These are phyloP conservation scores for Candida saitoana DNA, from an alignment of 805 yeast genomes.

Conservation along the genomic window DNA sequence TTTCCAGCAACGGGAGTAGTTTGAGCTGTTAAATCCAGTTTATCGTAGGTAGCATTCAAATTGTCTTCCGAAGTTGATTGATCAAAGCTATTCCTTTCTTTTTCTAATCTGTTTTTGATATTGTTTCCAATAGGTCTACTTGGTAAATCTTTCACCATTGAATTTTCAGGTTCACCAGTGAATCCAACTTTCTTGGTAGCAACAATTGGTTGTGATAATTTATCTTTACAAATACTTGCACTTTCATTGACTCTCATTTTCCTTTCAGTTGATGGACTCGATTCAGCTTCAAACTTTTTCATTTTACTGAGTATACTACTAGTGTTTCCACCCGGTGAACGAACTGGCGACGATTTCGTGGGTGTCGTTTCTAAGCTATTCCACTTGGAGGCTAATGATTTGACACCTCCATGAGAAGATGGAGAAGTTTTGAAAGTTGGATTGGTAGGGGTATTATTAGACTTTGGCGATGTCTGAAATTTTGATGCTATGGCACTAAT, in stretches of 20 bases:
- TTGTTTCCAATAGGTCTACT: background rate
- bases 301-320: slow-evolving; percentile 31
- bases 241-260: background rate
- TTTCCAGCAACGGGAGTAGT: slow-evolving; percentile 27
- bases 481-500: slow-evolving; percentile 20
- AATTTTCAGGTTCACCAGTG: slow-evolving; percentile 7
- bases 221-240: background rate
- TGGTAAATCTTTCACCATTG: background rate
- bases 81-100: slow-evolving; percentile 4
- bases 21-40: slow-evolving; percentile 13
- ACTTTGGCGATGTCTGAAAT: slow-evolving; percentile 12
- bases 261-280: background rate
- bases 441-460: slow-evolving; percentile 6
- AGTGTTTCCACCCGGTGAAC: slow-evolving; percentile 18
- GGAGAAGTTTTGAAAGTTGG: background rate
- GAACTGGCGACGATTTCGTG: slow-evolving; percentile 11
- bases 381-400: slow-evolving; percentile 1
- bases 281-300: slow-evolving; percentile 29
- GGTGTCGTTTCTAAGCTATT: slow-evolving; percentile 12
- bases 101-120: background rate
- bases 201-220: slow-evolving; percentile 15
- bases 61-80: slow-evolving; percentile 1
- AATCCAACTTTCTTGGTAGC: slow-evolving; percentile 11
- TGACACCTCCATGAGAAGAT: slow-evolving; percentile 10
- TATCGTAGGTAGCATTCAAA: slow-evolving; percentile 4